phyloP scores from a whole-genome alignment of 306 rosid genomes.

The Mimosa pudica region DNA sequence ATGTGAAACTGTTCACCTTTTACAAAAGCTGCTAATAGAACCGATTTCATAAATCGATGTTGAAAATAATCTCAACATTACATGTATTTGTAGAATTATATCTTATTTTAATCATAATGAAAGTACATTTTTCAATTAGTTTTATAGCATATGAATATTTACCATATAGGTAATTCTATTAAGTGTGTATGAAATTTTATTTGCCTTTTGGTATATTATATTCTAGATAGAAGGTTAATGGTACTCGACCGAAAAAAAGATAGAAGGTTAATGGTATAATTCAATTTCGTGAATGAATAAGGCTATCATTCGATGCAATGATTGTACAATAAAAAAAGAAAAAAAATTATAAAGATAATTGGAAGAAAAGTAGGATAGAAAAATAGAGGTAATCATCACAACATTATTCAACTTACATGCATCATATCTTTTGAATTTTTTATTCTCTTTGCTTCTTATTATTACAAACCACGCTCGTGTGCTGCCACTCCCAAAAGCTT shows the following conservation, averaged over 20 bases:
- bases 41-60: no score
- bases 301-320: neutral
- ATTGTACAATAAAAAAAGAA: neutral
- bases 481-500: slow-evolving; percentile 33
- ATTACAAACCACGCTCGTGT: neutral
- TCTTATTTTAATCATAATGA: no score
- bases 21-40: no score
- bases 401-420: neutral
- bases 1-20: no score
- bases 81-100: no score
- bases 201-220: neutral
- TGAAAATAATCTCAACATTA: no score
- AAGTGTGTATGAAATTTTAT: neutral
- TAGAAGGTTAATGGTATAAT: slow-evolving; percentile 11
- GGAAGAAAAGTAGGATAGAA: slow-evolving; percentile 4
- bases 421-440: slow-evolving; percentile 7
- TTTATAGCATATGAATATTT: neutral
- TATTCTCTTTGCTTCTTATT: slow-evolving; percentile 32
- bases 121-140: neutral
- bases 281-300: neutral
- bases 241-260: no score
- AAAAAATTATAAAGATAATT: neutral
- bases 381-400: neutral
- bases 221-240: neutral
- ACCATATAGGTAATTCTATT: neutral